These are phyloP conservation scores for Eutypella sp. DNA, from an alignment of 2,329 filamentous ascomycete species.

Conservation along the genomic window DNA sequence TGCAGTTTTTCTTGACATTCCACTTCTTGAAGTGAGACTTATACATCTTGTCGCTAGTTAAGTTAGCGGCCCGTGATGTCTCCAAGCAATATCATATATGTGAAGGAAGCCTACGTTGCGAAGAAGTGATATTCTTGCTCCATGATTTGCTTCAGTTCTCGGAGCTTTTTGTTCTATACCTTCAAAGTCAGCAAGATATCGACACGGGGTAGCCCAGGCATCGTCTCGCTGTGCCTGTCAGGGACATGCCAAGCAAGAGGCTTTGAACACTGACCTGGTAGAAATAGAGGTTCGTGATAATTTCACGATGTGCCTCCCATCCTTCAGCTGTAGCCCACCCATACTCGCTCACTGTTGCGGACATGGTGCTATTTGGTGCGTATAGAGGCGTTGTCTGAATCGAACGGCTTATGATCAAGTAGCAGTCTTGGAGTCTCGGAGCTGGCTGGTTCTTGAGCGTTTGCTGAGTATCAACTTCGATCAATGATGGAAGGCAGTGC, in stretches of 20 bases:
- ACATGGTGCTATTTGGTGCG: not conserved
- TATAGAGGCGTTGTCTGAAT: not conserved
- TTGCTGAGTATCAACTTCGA: not conserved
- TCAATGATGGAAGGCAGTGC: not conserved
- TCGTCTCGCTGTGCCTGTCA: not conserved
- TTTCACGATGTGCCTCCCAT: not conserved
- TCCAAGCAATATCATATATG: not conserved
- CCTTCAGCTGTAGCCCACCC: constrained; percentile 1
- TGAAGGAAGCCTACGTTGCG: not conserved
- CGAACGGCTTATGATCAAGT: not conserved
- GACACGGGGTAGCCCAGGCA: not conserved
- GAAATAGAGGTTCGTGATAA: constrained; percentile 1
- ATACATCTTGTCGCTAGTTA: constrained; percentile 1
- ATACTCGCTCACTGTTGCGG: constrained; percentile 1
- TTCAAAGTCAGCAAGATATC: not conserved
- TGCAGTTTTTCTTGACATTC: constrained; percentile 1
- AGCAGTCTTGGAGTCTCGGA: not conserved
- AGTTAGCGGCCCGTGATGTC: not conserved
- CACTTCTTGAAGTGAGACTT: constrained; percentile 2
- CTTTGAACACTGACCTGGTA: not conserved
- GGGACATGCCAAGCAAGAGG: not conserved
- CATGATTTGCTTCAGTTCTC: constrained; percentile 1
- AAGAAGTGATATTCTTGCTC: constrained; percentile 3
- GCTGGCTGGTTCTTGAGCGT: not conserved
- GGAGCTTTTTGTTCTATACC: constrained; percentile 1